Conservation (phyloP, 2,329 filamentous ascomycete species). For the Botrytis aclada region DNA sequence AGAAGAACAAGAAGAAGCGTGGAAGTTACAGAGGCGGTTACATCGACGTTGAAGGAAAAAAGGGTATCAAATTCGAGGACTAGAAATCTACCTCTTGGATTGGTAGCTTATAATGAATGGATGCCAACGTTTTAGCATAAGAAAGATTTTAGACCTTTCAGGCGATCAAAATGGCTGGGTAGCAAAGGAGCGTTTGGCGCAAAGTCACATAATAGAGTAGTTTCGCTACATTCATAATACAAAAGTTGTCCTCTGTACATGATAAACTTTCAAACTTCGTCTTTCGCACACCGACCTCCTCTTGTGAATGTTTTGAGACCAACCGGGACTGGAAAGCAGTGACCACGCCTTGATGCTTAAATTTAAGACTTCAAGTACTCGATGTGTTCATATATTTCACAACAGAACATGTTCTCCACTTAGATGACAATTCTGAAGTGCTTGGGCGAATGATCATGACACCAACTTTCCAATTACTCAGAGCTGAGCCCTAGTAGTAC, state of each 20-base stretch:
- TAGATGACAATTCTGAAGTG: neutral
- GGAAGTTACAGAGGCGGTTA: constrained; percentile 86
- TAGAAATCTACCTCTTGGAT: constrained; percentile 44
- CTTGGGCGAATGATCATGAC: neutral
- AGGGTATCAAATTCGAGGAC: constrained; percentile 93
- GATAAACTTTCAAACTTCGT: neutral
- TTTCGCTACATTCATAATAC: constrained; percentile 14
- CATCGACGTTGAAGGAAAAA: constrained; percentile 78
- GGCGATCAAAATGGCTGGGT: constrained; percentile 8
- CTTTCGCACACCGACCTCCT: neutral
- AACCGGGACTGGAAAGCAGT: neutral
- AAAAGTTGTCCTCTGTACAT: constrained; percentile 15
- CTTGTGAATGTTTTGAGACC: neutral
- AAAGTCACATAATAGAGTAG: constrained; percentile 15
- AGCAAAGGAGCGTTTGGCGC: constrained; percentile 19
- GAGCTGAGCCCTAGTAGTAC: neutral
- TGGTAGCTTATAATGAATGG: neutral
- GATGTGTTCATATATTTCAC: neutral
- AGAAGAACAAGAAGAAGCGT: constrained; percentile 98
- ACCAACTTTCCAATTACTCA: neutral
- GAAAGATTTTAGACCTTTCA: constrained; percentile 5
- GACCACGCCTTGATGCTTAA: neutral
- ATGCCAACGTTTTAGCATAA: neutral
- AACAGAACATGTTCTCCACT: neutral
- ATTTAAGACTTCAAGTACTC: neutral